Percentiles rank a stretch among this genome's conserved stretches.
Evolutionary conservation across 176 grass and related monocot species (phyloP).

Genomic region (Oryza glumipatula): DNA sequence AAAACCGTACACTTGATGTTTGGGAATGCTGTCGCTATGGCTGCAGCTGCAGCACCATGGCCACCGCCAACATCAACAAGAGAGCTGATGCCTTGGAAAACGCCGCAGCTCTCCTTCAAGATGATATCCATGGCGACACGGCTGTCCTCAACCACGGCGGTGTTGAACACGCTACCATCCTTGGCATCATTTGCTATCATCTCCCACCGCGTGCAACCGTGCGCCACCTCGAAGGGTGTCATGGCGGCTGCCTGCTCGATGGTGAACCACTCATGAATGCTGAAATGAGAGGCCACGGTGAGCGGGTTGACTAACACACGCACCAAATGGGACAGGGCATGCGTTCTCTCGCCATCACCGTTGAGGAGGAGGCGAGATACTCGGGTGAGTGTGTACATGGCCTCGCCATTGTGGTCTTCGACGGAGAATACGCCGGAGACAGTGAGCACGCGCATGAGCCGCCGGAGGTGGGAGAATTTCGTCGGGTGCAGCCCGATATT

Average conservation of each 20-base stretch:
- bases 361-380: background rate
- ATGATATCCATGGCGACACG: conserved; percentile 15
- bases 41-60: background rate
- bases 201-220: background rate
- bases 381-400: background rate
- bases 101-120: background rate
- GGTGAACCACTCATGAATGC: conserved; percentile 28
- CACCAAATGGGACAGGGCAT: too few relatives aligned
- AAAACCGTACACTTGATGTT: conserved; percentile 46
- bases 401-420: background rate
- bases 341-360: background rate
- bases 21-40: conserved; percentile 45
- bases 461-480: background rate
- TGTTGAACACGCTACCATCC: conserved; percentile 28
- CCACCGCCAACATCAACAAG: conserved; percentile 61
- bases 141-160: conserved; percentile 34
- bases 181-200: background rate
- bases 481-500: background rate
- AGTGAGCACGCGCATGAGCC: conserved; percentile 2
- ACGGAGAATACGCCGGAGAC: background rate
- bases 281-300: background rate
- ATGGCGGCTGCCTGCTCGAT: background rate
- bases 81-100: conserved; percentile 40
- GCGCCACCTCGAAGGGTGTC: background rate
- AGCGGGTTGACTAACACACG: background rate